Base-by-base conservation (phyloP, 495 filamentous ascomycete genomes). In the Trichoderma reesei region DNA sequence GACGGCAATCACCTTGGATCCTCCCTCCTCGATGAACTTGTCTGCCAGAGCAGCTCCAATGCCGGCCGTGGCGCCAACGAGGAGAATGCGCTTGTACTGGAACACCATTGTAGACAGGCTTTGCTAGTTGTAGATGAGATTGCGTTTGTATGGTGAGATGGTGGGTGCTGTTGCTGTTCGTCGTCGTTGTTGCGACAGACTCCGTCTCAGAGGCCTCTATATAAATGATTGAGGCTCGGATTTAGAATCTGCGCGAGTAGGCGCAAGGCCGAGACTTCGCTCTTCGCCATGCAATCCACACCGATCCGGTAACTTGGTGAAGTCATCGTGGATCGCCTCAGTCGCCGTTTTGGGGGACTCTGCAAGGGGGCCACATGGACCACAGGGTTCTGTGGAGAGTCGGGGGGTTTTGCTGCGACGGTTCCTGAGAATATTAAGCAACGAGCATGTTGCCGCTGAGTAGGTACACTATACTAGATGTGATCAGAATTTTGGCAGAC, bases 1-100 rank as follows among this genome's bases (percentile, higher is more conserved):
- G 18, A 85, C 78, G 16, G 83, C 80, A 33, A 90, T 82, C 16
- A 90, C 80, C 56, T 77, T 75, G 69, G 79, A 78, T 34, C 85
- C 87, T 61, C 85, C 87, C 61, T 83, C 80, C 33, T 82, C 71
- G 16, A 91, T 76, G 65, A 91, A 72, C 64, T 82, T 84, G 64
- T 80, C 79, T 3, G 88, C 85, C 34, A 92, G 74, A 0, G 84
- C 86, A 33, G 77, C 70, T 59, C 90, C 88, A 65, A 92, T 90
- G 63, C 88, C 88, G 18, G 83, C 82, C 13, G 88, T 90, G 42
- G 87, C 88, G 34, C 89, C 88, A 61, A 90, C 78, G 63, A 91
- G 68, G 20, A 91, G 85, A 38, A 89, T 82, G 64, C 82, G 86
- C 65, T 87, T 86, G 72, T 89, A 90, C 0, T 78, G 75, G 69